A percentile compares a stretch with the other conserved stretches of the same genome.
Evolutionary conservation across 176 grass and related monocot species (phyloP).

Genomic region (Saccharum officinarum): DNA sequence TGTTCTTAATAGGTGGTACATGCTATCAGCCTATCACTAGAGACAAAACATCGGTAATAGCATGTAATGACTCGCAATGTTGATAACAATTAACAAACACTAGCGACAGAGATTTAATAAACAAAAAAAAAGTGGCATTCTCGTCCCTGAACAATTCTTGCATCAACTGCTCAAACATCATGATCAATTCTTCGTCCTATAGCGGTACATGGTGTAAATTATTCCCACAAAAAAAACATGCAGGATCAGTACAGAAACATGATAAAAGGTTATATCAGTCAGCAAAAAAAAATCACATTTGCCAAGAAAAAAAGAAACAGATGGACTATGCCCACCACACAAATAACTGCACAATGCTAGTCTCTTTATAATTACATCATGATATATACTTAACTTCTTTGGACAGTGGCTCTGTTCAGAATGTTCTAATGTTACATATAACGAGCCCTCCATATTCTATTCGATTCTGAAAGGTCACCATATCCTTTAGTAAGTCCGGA

Average conservation of each 20-base stretch:
- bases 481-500: slow-evolving; percentile 27
- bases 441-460: slow-evolving; percentile 53
- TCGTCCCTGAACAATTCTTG: not conserved
- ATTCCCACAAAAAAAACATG: not conserved
- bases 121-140: not conserved
- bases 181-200: not conserved
- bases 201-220: too few species aligned
- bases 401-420: slow-evolving; percentile 26
- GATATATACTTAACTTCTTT: slow-evolving; percentile 12
- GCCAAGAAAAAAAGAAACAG: not conserved
- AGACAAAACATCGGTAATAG: too few species aligned
- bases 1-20: too few species aligned
- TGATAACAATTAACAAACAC: not conserved
- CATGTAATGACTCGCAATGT: not conserved
- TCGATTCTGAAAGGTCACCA: slow-evolving; percentile 37
- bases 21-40: too few species aligned
- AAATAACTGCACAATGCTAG: not conserved
- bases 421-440: slow-evolving; percentile 57
- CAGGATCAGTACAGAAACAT: not conserved
- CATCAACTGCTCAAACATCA: not conserved
- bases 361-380: slow-evolving; percentile 19
- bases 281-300: not conserved
- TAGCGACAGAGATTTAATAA: not conserved
- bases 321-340: not conserved
- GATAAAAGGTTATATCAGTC: slow-evolving; percentile 3